Conservation (phyloP, 176 grass and related monocot species). For the Hordeum vulgare region MorexV3_pseudomolecules_assembly NC_058524.1:91148788-91149287, state of each 20-base stretch:
- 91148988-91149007: background rate
- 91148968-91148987: background rate
- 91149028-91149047: background rate
- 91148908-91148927: background rate
- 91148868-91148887: background rate
- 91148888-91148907: background rate
- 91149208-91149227: background rate
- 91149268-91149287: background rate
- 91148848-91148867: background rate
- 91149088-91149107: background rate
- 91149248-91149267: too few species aligned
- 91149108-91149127: background rate
- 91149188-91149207: background rate
- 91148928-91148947: background rate
- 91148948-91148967: background rate
- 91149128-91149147: background rate
- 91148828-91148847: background rate
- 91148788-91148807: background rate
- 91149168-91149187: background rate
- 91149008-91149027: background rate
- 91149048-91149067: background rate
- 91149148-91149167: background rate
- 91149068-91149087: background rate
- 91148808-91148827: background rate
- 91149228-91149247: background rate